Base-by-base conservation (phyloP, 2,329 filamentous ascomycete genomes). In the Chaetothyriales sp. region DNA sequence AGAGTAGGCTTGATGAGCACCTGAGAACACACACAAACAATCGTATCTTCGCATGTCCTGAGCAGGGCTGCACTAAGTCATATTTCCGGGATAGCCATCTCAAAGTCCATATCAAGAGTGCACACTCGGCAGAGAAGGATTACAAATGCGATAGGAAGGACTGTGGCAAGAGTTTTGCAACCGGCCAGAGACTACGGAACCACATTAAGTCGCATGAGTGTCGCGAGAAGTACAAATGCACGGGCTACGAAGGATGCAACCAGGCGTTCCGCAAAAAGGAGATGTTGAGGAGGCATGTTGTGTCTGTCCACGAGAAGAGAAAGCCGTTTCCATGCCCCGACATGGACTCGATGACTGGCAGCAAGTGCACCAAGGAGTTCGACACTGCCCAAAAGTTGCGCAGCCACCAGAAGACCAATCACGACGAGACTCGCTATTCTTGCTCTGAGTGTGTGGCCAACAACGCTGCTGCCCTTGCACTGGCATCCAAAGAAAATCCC, bases 51-150 rank as follows among this genome's bases (percentile, higher is more conserved):
- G 74, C 75, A 43, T 97, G 90, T 63, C 71, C 75, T 1, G 77
- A 83, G 56, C 70, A 75, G 5, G 81, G 70, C 44, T 97, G 90
- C 64, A 78, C 80, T 61, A 95, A 95, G 71, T 78, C 82, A 44
- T 97, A 94, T 65, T 78, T 88, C 13, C 86, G 92, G 56, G 80
- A 87, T 58, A 90, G 90, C 61, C 89, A 95, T 68, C 74, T 95
- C 18, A 82, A 84, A 54, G 83, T 89, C 58, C 90, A 97, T 65
- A 70, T 94, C 63, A 89, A 89, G 64, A 85, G 85, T 51, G 82
- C 83, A 9, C 90, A 95, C 65, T 83, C 78, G 18, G 73, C 80
- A 51, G 77, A 87, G 58, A 77, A 83, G 53, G 77, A 81, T 46
- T 83, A 88, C 65, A 67, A 77, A 22, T 95, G 89, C 69, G 72